Percentiles rank a stretch among this genome's conserved stretches.
Evolutionary conservation across 768 basidiomycete species (phyloP).

Genomic region (Mycena albidolilacea): DNA sequence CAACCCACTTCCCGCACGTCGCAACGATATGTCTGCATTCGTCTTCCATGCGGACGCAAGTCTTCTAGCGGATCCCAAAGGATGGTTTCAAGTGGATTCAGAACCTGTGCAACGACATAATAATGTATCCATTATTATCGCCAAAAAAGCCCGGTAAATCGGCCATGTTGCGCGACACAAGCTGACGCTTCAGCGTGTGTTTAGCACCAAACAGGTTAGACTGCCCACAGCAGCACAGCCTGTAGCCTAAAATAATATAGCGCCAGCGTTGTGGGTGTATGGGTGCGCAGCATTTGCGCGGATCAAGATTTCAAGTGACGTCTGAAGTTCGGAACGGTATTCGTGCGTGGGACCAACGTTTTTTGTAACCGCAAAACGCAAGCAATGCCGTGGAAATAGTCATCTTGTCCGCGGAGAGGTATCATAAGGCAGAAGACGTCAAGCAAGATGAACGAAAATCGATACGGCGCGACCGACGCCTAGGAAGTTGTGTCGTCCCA

Average conservation of each 20-base stretch:
- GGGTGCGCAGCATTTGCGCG: slow-evolving; percentile 24
- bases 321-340: too few relatives aligned
- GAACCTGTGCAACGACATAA: neutral
- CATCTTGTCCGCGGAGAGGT: too few relatives aligned
- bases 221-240: neutral
- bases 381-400: too few relatives aligned
- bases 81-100: neutral
- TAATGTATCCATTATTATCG: neutral
- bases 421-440: too few relatives aligned
- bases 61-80: neutral
- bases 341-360: too few relatives aligned
- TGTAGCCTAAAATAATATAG: neutral
- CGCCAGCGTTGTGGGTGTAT: neutral
- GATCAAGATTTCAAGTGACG: slow-evolving; percentile 41
- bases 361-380: too few relatives aligned
- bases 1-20: neutral
- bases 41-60: neutral
- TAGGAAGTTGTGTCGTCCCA: too few relatives aligned
- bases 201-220: neutral
- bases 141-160: neutral
- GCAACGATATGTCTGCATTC: neutral
- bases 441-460: too few relatives aligned
- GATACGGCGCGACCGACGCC: too few relatives aligned
- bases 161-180: neutral
- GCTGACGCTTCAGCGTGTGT: neutral